phyloP scores from a whole-genome alignment of 2,329 filamentous ascomycete genomes.

The Byssothecium circinans region DNA sequence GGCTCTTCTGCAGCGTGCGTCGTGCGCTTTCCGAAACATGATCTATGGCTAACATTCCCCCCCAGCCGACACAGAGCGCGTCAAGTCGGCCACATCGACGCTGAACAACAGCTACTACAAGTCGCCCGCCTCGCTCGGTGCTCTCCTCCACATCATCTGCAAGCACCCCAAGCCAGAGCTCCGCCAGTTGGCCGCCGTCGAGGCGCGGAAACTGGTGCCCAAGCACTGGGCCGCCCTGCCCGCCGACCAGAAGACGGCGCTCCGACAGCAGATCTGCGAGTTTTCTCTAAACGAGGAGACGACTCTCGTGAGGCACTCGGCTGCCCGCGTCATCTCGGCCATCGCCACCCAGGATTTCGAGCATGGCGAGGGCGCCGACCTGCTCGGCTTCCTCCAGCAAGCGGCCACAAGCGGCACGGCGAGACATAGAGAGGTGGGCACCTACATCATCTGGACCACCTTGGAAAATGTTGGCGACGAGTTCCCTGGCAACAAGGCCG shows the following conservation, averaged over 20 bases:
- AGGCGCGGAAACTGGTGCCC: slow-evolving; percentile 77
- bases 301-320: slow-evolving; percentile 77
- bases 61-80: slow-evolving; percentile 70
- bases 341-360: slow-evolving; percentile 86
- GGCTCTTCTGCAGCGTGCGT: slow-evolving; percentile 83
- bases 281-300: slow-evolving; percentile 79
- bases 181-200: slow-evolving; percentile 88
- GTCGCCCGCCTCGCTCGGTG: slow-evolving; percentile 78
- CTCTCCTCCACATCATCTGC: slow-evolving; percentile 85
- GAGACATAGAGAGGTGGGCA: slow-evolving; percentile 82
- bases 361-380: slow-evolving; percentile 80
- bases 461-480: slow-evolving; percentile 83
- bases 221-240: slow-evolving; percentile 83
- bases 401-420: slow-evolving; percentile 75
- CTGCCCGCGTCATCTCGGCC: slow-evolving; percentile 82
- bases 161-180: slow-evolving; percentile 72
- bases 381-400: slow-evolving; percentile 76
- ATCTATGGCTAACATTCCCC: too few species aligned
- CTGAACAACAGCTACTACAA: slow-evolving; percentile 94
- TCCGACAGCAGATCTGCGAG: slow-evolving; percentile 81
- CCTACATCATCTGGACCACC: slow-evolving; percentile 90
- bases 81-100: slow-evolving; percentile 86
- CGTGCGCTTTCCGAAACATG: slow-evolving; percentile 3
- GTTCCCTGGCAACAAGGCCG: slow-evolving; percentile 77
- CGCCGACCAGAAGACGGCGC: slow-evolving; percentile 73